Percentiles rank a stretch among this genome's conserved stretches.
phyloP scores from a whole-genome alignment of 345 rosid genomes.

The Triadica sebifera region DNA sequence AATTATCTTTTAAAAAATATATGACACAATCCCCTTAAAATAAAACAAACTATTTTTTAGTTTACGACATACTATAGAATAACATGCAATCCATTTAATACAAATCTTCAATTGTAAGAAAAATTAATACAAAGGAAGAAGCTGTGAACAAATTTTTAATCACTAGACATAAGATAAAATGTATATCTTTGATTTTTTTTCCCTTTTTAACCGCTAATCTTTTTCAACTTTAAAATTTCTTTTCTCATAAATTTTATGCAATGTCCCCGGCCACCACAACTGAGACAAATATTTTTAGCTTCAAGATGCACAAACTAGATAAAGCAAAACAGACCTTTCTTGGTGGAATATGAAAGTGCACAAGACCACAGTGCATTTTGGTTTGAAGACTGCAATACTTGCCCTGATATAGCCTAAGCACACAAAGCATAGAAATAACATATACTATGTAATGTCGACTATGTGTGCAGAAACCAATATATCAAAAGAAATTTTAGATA shows the following conservation, averaged over 20 bases:
- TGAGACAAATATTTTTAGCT: not conserved
- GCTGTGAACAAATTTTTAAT: not conserved
- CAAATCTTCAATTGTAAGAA: not conserved
- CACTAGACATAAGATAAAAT: too few relatives aligned
- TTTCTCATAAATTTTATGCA: not conserved
- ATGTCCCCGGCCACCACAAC: not conserved
- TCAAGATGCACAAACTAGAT: not conserved
- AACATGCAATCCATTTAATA: not conserved
- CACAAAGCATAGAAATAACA: slow-evolving; percentile 9
- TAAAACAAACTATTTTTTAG: too few relatives aligned
- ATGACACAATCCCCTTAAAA: not conserved
- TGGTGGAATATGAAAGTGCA: slow-evolving; percentile 55
- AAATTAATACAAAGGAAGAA: not conserved
- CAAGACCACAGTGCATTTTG: slow-evolving; percentile 39
- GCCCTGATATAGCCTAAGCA: slow-evolving; percentile 55
- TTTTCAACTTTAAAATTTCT: not conserved
- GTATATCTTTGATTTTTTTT: too few relatives aligned
- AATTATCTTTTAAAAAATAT: not conserved
- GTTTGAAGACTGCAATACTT: slow-evolving; percentile 49
- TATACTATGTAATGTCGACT: not conserved
- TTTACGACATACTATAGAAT: too few relatives aligned
- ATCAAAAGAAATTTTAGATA: not conserved
- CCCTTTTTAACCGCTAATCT: too few relatives aligned
- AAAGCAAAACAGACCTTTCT: slow-evolving; percentile 42
- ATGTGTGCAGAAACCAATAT: not conserved